A percentile compares a stretch with the other conserved stretches of the same genome.
phyloP scores from a whole-genome alignment of 1,139 yeast genomes.

The Entelexis paramagnoliae region DNA sequence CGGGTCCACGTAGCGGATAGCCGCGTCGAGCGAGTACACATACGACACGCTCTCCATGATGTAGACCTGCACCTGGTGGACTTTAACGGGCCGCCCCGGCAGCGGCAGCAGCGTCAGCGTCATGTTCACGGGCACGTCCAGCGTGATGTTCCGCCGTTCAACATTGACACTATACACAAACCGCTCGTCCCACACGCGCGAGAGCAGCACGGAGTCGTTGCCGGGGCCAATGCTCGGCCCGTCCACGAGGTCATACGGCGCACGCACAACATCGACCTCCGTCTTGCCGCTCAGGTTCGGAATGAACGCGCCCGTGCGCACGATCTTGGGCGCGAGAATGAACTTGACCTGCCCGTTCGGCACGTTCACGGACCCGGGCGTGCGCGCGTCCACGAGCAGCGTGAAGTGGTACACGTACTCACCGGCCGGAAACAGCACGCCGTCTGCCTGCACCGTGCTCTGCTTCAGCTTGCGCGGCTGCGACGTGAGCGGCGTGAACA shows the following conservation, averaged over 20 bases:
- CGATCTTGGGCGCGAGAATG: slow-evolving; percentile 29
- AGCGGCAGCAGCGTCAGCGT: slow-evolving; percentile 66
- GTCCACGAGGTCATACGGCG: slow-evolving; percentile 50
- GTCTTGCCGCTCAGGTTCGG: slow-evolving; percentile 29
- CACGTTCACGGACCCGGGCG: slow-evolving; percentile 60
- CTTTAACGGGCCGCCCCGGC: slow-evolving; percentile 47
- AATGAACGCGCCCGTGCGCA: slow-evolving; percentile 30
- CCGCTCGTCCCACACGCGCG: slow-evolving; percentile 72
- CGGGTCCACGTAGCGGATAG: slow-evolving; percentile 28
- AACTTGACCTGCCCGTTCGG: slow-evolving; percentile 36
- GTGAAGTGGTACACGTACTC: slow-evolving; percentile 72
- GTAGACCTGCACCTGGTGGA: slow-evolving; percentile 64
- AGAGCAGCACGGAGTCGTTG: slow-evolving; percentile 46
- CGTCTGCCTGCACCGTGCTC: slow-evolving; percentile 25
- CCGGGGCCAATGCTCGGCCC: slow-evolving; percentile 48
- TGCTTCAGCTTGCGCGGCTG: slow-evolving; percentile 25
- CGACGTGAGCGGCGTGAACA: slow-evolving; percentile 21
- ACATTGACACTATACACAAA: slow-evolving; percentile 68
- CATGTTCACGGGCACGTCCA: slow-evolving; percentile 52
- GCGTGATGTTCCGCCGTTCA: slow-evolving; percentile 62
- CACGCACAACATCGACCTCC: slow-evolving; percentile 45
- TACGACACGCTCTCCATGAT: slow-evolving; percentile 64
- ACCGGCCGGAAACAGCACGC: slow-evolving; percentile 49
- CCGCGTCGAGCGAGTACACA: slow-evolving; percentile 34
- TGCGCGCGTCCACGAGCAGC: slow-evolving; percentile 52